These are phyloP conservation scores for Hypoxylon sp. DNA, from an alignment of 2,329 filamentous ascomycete genomes.

Conservation along the genomic window DNA sequence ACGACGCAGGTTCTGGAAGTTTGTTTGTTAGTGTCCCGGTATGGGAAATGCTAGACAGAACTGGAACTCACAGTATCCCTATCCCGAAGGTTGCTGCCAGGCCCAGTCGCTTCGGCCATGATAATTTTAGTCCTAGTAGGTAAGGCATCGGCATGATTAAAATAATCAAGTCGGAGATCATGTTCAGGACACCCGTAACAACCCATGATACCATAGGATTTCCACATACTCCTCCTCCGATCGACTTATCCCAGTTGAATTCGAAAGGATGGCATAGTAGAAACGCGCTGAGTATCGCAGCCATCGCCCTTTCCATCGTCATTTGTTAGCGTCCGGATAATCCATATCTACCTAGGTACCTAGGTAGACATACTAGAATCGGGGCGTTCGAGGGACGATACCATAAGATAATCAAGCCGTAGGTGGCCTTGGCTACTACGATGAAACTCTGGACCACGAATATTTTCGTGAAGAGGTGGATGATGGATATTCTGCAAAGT, in stretches of 20 bases:
- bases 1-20: conserved; percentile 30
- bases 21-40: conserved; percentile 3
- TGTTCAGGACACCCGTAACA: conserved; percentile 50
- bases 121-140: conserved; percentile 49
- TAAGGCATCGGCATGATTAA: conserved; percentile 51
- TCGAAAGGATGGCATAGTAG: conserved; percentile 54
- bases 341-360: no score
- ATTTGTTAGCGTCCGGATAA: no score
- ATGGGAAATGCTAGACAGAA: neutral
- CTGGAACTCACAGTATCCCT: conserved; percentile 50
- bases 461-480: conserved; percentile 48
- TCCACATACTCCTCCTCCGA: conserved; percentile 50
- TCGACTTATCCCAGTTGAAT: conserved; percentile 52
- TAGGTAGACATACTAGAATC: no score
- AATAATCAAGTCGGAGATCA: conserved; percentile 51
- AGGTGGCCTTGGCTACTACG: conserved; percentile 42
- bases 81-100: conserved; percentile 50
- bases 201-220: conserved; percentile 48
- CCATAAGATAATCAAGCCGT: conserved; percentile 44
- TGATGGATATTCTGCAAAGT: conserved; percentile 49
- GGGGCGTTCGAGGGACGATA: conserved; percentile 13
- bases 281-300: conserved; percentile 48
- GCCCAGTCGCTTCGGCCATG: conserved; percentile 48
- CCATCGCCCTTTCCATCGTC: conserved; percentile 34
- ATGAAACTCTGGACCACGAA: conserved; percentile 47